Evolutionary conservation across 2,329 filamentous ascomycete species (phyloP).

Genomic region (Diaporthe aspalathi): DNA sequence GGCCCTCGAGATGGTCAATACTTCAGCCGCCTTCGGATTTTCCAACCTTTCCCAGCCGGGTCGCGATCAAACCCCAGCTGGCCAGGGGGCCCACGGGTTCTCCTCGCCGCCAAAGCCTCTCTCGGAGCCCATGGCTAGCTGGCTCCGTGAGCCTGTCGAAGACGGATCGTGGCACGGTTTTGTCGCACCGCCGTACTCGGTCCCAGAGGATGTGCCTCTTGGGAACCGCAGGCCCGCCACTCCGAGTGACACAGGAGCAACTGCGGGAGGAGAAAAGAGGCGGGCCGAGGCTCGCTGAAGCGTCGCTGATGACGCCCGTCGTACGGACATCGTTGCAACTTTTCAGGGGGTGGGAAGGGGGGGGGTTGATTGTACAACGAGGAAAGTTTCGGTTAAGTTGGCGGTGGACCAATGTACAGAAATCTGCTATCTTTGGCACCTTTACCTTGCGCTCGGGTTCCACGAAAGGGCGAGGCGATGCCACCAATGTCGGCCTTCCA

Average conservation of each 20-base stretch:
- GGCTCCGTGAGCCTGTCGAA: constrained; percentile 9
- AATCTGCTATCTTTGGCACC: background rate
- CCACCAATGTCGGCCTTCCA: no score
- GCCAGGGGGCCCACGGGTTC: background rate
- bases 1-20: background rate
- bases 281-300: background rate
- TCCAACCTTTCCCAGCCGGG: background rate
- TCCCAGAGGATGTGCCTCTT: background rate
- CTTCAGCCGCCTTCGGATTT: no score
- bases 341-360: no score
- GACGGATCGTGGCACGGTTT: constrained; percentile 12
- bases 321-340: background rate
- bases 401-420: background rate
- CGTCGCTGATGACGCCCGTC: background rate
- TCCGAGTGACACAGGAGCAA: constrained; percentile 14
- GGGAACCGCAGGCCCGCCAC: background rate
- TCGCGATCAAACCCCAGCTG: background rate
- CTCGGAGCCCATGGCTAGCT: constrained; percentile 5
- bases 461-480: no score
- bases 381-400: background rate
- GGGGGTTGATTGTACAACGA: background rate
- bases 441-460: background rate
- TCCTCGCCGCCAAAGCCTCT: background rate
- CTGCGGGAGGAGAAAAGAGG: background rate
- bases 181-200: background rate